Evolutionary conservation across 2,329 filamentous ascomycete species (phyloP).

Genomic region (Coniochaeta pulveracea): DNA sequence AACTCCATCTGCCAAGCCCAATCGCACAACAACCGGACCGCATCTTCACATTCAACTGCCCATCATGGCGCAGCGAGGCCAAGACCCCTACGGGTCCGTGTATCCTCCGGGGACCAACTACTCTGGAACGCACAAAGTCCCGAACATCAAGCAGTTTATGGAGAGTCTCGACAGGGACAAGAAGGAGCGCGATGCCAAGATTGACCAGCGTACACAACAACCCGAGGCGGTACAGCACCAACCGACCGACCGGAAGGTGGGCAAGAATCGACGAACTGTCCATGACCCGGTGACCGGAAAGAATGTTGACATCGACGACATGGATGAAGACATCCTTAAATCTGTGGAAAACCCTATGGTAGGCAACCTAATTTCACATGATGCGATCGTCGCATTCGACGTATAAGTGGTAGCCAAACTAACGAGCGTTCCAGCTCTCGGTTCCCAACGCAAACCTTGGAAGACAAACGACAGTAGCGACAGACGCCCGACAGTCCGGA

Average conservation of each 20-base stretch:
- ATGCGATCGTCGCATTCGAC: too few species aligned
- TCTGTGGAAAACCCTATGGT: conserved; percentile 62
- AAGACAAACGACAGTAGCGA: conserved; percentile 62
- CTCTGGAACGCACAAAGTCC: conserved; percentile 72
- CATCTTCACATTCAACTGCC: too few species aligned
- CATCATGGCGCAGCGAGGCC: too few species aligned
- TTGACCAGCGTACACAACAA: conserved; percentile 43
- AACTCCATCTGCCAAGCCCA: neutral
- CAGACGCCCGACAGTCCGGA: conserved; percentile 57
- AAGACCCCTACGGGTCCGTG: conserved; percentile 26
- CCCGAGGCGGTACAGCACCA: conserved; percentile 31
- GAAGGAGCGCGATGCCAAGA: conserved; percentile 57
- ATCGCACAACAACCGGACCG: too few species aligned
- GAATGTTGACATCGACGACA: conserved; percentile 73
- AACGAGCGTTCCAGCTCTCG: conserved; percentile 45
- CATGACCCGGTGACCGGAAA: conserved; percentile 83
- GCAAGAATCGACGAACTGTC: conserved; percentile 53
- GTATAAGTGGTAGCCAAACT: too few species aligned
- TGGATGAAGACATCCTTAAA: conserved; percentile 47
- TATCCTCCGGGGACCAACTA: conserved; percentile 56
- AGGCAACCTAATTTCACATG: conserved; percentile 12
- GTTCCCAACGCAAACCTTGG: conserved; percentile 84
- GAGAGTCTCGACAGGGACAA: conserved; percentile 71
- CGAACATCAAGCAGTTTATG: conserved; percentile 78
- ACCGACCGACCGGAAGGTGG: conserved; percentile 16